Percentiles rank a stretch among this genome's conserved stretches.
Evolutionary conservation across 306 rosid genomes (phyloP).

Genomic region (Sicyos edulis): DNA sequence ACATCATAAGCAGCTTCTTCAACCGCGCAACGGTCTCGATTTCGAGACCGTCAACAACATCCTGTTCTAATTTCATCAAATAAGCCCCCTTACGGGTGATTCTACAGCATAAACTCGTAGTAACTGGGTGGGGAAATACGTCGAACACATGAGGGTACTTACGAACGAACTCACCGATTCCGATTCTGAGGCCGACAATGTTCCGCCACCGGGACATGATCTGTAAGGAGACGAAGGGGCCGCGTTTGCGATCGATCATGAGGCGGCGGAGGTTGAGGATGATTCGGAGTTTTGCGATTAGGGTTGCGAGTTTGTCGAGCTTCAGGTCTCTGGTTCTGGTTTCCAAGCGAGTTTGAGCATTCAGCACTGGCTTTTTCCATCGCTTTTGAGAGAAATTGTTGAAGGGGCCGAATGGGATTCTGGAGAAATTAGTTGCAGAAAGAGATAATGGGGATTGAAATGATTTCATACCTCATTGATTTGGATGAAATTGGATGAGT

Average conservation of each 20-base stretch:
- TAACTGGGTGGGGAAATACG: conserved; percentile 45
- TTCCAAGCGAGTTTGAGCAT: conserved; percentile 67
- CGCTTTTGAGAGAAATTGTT: conserved; percentile 41
- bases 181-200: conserved; percentile 39
- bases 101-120: conserved; percentile 55
- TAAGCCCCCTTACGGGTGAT: conserved; percentile 34
- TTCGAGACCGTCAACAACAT: conserved; percentile 36
- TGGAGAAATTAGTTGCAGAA: not conserved
- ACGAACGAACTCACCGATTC: conserved; percentile 45
- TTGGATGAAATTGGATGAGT: not conserved
- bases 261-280: conserved; percentile 42
- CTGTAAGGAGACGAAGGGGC: conserved; percentile 56
- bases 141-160: conserved; percentile 61
- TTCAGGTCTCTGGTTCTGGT: conserved; percentile 51
- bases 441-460: not conserved
- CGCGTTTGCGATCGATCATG: conserved; percentile 49
- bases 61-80: conserved; percentile 40
- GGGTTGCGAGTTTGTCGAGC: conserved; percentile 47
- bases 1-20: conserved; percentile 61
- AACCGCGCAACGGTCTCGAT: conserved; percentile 45
- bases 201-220: conserved; percentile 65
- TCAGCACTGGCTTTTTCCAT: conserved; percentile 52
- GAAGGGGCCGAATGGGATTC: conserved; percentile 39
- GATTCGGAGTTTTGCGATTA: conserved; percentile 34
- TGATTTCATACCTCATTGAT: not conserved